phyloP scores from a whole-genome alignment of 2,329 filamentous ascomycete species.

The Rhinocladiella similis region DNA sequence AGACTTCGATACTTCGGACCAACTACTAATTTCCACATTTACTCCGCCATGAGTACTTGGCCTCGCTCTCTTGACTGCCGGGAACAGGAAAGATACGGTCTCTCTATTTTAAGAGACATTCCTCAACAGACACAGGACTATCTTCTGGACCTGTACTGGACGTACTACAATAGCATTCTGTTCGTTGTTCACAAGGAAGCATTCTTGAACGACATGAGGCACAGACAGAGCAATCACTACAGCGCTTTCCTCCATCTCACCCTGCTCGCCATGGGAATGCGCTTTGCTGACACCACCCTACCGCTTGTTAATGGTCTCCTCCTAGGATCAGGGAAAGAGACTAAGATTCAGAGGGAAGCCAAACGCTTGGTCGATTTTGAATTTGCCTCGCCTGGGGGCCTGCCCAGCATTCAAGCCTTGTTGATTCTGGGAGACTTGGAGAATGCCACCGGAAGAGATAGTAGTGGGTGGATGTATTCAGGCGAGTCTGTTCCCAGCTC shows the following conservation, averaged over 20 bases:
- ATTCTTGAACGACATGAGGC: background rate
- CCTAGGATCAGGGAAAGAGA: background rate
- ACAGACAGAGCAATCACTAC: background rate
- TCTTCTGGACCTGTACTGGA: slow-evolving; percentile 5
- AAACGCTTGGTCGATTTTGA: background rate
- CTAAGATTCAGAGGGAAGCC: background rate
- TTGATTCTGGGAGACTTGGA: slow-evolving; percentile 8
- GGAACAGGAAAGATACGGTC: background rate
- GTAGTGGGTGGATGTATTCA: slow-evolving; percentile 40
- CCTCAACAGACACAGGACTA: background rate
- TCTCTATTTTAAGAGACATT: background rate
- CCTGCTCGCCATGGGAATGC: slow-evolving; percentile 2
- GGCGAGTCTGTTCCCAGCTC: slow-evolving; percentile 25
- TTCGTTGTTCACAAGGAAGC: background rate
- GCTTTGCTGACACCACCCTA: background rate
- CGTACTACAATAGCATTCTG: background rate
- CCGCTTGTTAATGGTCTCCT: background rate
- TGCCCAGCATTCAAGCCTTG: slow-evolving; percentile 3
- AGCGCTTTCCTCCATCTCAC: slow-evolving; percentile 3
- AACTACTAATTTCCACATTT: slow-evolving; percentile 3
- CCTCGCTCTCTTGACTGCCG: background rate
- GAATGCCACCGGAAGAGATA: slow-evolving; percentile 1
- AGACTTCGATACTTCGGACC: slow-evolving; percentile 4
- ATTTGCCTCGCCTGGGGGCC: background rate
- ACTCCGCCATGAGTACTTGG: background rate